Percentiles rank a stretch among this genome's conserved stretches.
phyloP scores from a whole-genome alignment of 805 yeast genomes.

The Spathaspora boniae region DNA sequence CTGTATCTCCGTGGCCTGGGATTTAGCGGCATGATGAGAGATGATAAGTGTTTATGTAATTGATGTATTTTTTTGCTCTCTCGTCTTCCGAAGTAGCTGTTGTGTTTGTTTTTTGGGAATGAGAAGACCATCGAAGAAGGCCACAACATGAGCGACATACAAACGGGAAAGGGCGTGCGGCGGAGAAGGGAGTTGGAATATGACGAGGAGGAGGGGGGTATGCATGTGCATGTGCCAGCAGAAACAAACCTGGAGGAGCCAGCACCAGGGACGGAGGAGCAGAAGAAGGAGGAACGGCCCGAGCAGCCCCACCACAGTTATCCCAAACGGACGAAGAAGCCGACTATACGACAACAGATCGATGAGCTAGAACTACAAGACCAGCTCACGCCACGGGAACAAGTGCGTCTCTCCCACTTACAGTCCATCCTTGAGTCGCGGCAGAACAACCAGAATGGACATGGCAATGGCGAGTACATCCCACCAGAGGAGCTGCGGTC shows the following conservation, averaged over 20 bases:
- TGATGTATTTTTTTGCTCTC: not conserved
- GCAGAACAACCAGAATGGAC: slow-evolving; percentile 1
- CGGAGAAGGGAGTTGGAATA: slow-evolving; percentile 9
- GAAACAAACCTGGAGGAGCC: not conserved
- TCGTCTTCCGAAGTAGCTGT: not conserved
- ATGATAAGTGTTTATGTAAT: too few species aligned
- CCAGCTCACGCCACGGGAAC: slow-evolving; percentile 40
- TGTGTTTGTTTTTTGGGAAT: not conserved
- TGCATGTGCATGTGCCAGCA: not conserved
- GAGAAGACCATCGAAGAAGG: slow-evolving; percentile 6
- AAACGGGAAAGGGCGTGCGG: slow-evolving; percentile 14
- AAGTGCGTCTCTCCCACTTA: not conserved
- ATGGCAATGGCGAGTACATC: not conserved
- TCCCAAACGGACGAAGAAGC: slow-evolving; percentile 2
- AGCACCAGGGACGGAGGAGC: not conserved
- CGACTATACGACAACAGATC: slow-evolving; percentile 1
- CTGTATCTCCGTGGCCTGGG: slow-evolving; percentile 15
- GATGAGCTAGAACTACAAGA: slow-evolving; percentile 43
- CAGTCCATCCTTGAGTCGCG: too few species aligned
- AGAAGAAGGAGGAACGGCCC: not conserved
- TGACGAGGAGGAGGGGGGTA: slow-evolving; percentile 4
- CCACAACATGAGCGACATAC: slow-evolving; percentile 3
- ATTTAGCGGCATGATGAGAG: too few species aligned
- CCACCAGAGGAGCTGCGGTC: slow-evolving; percentile 4
- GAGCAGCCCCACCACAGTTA: not conserved